Evolutionary conservation across 192 early-diverging fungal species (phyloP).

Genomic region (Ambispora gerdemannii): DNA sequence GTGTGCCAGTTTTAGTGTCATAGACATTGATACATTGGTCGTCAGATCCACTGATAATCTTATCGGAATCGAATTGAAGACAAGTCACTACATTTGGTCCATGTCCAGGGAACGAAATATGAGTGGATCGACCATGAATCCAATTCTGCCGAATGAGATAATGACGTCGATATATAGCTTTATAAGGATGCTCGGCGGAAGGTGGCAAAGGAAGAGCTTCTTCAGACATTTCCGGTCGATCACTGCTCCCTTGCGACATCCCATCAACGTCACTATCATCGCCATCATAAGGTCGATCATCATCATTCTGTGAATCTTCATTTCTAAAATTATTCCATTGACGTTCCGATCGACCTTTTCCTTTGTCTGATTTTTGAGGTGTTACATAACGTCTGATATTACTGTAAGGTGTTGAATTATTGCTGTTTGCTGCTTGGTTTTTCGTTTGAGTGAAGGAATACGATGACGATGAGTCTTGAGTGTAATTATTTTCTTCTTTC

Average conservation of each 20-base stretch:
- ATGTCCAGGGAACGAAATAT: conserved; percentile 81
- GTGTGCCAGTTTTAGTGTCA: conserved; percentile 76
- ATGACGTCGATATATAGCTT: conserved; percentile 74
- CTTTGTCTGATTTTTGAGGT: conserved; percentile 14
- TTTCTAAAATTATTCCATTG: conserved; percentile 10
- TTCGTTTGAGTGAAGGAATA: background rate
- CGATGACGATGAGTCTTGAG: conserved; percentile 4
- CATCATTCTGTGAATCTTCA: conserved; percentile 19
- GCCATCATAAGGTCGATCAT: conserved; percentile 39
- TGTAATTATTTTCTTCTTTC: no score
- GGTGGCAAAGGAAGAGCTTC: conserved; percentile 39
- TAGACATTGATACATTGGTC: conserved; percentile 93
- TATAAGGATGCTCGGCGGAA: conserved; percentile 61
- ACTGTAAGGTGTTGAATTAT: background rate
- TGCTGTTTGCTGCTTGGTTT: background rate
- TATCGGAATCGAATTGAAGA: conserved; percentile 93
- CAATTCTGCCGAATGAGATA: conserved; percentile 83
- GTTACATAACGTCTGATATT: background rate
- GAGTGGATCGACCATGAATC: conserved; percentile 68
- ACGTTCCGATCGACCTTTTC: conserved; percentile 14
- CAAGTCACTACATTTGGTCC: conserved; percentile 87
- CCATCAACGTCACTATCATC: conserved; percentile 42
- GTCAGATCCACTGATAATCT: conserved; percentile 92
- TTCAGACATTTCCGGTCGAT: conserved; percentile 31
- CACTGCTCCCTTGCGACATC: conserved; percentile 40